Evolutionary conservation across 495 filamentous ascomycete species (phyloP).

Genomic region (Peziza echinospora): DNA sequence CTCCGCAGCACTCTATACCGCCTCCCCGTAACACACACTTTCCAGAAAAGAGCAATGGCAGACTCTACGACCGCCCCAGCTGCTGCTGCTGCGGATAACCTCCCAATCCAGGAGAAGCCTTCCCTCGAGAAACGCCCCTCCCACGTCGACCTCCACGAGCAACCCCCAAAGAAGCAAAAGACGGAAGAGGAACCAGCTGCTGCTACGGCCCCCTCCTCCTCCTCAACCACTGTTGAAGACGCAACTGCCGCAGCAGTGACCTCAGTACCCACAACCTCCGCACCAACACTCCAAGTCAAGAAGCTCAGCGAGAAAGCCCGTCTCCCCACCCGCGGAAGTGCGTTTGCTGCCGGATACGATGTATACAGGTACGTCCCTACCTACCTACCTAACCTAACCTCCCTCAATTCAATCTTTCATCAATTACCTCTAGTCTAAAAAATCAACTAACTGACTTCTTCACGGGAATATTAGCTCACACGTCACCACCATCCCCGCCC

Average conservation of each 20-base stretch:
- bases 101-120: neutral
- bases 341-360: slow-evolving; percentile 85
- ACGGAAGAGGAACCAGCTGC: neutral
- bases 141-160: slow-evolving; percentile 3
- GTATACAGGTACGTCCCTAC: slow-evolving; percentile 32
- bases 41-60: no score
- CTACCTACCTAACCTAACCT: no score
- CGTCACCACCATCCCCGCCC: slow-evolving; percentile 49
- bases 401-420: neutral
- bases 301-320: slow-evolving; percentile 52
- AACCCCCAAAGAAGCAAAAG: slow-evolving; percentile 10
- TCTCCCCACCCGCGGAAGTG: slow-evolving; percentile 68
- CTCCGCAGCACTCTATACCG: neutral
- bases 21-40: no score
- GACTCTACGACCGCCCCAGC: no score
- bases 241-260: slow-evolving; percentile 10
- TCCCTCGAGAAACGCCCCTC: slow-evolving; percentile 13
- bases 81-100: neutral
- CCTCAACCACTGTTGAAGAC: neutral
- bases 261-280: slow-evolving; percentile 16
- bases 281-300: slow-evolving; percentile 56
- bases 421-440: no score
- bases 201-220: neutral
- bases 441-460: neutral
- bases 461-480: slow-evolving; percentile 43